Evolutionary conservation across 2,329 filamentous ascomycete genomes (phyloP), one percentile per base, ranked within the genome.

Genomic region (Aspergillus chevalieri): DNA sequence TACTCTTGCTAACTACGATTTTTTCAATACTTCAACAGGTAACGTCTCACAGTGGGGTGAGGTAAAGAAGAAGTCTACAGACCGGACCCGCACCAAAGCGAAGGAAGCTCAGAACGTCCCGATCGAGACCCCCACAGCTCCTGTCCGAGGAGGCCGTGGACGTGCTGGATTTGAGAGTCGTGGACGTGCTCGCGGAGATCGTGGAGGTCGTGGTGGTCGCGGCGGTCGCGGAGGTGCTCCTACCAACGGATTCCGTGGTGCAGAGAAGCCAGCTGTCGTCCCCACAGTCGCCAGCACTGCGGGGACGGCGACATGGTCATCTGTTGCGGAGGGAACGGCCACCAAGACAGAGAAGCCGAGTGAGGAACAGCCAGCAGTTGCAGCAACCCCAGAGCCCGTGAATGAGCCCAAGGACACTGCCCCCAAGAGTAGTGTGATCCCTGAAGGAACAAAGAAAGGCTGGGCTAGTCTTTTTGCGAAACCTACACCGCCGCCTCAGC

Each of bases 381-480:
- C 46, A 33, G 33, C 53, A 21, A 41, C 47, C 2, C 45, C 55
- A 19, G 60, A 64, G 46, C 41, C 55, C 14, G 46, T 53, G 24
- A 52, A 52, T 24, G 43, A 47, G n/a, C 21, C 53, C 19, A 53
- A 54, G 24, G 57, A 59, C 17, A 12, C 26, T 39, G 46, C 46
- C 10, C 44, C 65, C 26, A 71, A 69, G 63, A 65, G 53, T 53
- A 69, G 54, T 51, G 58, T 63, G 44, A 62, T 66, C 39, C 63
- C 69, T 4, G 70, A 72, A 50, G 67, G 66, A 36, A 61, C 69
- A 44, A 73, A 73, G 66, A 72, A 70, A 60, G 70, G 68, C 46
- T 90, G 86, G 86, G 86, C 86, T 34, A 87, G 85, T 70, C 85
- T 90, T 78, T 80, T 89, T 54, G 80, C 83, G 33, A 86, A 85